Percentiles rank a stretch among this genome's conserved stretches.
These are phyloP conservation scores for Hymenotorrendiella dingleyae DNA, from an alignment of 2,329 filamentous ascomycete genomes.

Conservation along the genomic window DNA sequence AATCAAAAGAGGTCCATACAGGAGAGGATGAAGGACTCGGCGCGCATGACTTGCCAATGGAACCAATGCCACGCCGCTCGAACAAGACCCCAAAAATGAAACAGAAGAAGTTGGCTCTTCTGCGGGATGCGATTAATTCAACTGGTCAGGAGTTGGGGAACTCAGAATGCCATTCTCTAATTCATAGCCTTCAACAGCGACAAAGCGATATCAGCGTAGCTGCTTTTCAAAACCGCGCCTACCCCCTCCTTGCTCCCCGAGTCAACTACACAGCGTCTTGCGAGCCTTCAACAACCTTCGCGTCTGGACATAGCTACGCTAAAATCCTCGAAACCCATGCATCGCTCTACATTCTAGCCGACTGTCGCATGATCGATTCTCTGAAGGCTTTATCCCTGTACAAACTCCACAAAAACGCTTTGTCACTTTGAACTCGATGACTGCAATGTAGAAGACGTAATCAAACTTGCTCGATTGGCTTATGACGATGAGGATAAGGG, in stretches of 20 bases:
- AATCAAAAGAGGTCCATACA: not conserved
- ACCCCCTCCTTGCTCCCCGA: constrained; percentile 2
- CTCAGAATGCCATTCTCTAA: too few relatives aligned
- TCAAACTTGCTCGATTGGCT: constrained; percentile 9
- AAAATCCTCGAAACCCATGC: constrained; percentile 8
- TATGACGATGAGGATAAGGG: constrained; percentile 7
- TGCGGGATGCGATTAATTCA: too few relatives aligned
- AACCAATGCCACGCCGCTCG: not conserved
- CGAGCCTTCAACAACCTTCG: constrained; percentile 5
- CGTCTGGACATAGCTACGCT: constrained; percentile 3
- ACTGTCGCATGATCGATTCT: constrained; percentile 2
- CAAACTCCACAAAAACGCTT: constrained; percentile 13
- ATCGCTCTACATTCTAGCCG: constrained; percentile 6
- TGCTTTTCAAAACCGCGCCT: not conserved
- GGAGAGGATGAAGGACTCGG: not conserved
- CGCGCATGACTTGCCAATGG: not conserved
- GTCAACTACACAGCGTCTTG: constrained; percentile 4
- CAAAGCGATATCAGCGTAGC: not conserved
- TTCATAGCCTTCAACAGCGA: not conserved
- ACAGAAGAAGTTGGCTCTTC: not conserved
- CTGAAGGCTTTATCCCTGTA: constrained; percentile 9
- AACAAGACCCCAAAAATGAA: not conserved
- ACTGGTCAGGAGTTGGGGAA: too few relatives aligned
- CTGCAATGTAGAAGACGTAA: constrained; percentile 7
- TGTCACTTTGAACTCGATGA: constrained; percentile 6